These are phyloP conservation scores for Aspergillus sp. DNA, from an alignment of 2,329 filamentous ascomycete genomes.

Conservation along the genomic window DNA sequence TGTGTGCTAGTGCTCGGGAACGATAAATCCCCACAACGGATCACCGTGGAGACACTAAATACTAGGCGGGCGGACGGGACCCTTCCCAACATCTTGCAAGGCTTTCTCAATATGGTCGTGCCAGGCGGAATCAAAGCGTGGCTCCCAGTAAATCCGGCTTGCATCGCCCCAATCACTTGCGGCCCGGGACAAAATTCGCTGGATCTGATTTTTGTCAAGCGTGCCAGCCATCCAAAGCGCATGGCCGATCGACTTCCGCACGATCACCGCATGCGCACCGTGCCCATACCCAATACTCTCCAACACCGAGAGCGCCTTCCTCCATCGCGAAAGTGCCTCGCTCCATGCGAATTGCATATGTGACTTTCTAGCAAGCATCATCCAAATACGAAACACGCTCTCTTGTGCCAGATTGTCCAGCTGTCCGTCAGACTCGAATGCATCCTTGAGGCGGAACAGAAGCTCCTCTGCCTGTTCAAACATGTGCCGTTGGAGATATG, in stretches of 20 bases:
- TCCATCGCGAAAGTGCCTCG: conserved; percentile 2
- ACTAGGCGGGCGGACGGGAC: no score
- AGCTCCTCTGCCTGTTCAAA: neutral
- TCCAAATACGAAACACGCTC: neutral
- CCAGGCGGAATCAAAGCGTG: neutral
- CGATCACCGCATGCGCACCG: conserved; percentile 12
- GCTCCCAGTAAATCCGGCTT: neutral
- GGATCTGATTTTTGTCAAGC: neutral
- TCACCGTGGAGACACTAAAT: no score
- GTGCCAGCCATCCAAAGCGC: conserved; percentile 4
- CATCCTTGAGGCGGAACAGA: neutral
- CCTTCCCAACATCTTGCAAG: neutral
- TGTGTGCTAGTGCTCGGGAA: neutral
- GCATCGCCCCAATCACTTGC: no score
- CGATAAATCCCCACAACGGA: neutral
- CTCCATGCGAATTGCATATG: neutral
- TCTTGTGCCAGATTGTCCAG: neutral
- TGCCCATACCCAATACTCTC: neutral
- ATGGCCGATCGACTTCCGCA: conserved; percentile 15
- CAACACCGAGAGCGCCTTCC: neutral
- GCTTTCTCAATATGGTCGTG: neutral
- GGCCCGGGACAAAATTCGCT: no score
- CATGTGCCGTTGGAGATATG: neutral
- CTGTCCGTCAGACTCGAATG: neutral
- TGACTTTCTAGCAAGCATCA: conserved; percentile 1